Percentiles rank a stretch among this genome's conserved stretches.
These are phyloP conservation scores for Ceratocystis papillata DNA, from an alignment of 2,329 filamentous ascomycete genomes.

Conservation along the genomic window DNA sequence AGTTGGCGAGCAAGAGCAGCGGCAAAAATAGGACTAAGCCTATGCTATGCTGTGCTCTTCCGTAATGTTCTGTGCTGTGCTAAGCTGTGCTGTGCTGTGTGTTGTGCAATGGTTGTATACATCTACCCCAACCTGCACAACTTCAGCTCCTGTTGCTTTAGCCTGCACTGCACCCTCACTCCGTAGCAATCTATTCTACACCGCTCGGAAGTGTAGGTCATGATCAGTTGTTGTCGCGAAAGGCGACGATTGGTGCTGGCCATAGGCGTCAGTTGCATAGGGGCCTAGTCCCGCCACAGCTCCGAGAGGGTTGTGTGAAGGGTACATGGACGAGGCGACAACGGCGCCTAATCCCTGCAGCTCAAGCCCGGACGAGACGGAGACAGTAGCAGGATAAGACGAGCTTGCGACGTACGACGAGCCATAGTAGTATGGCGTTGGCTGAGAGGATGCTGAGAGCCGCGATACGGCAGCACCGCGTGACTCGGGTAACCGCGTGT, in stretches of 20 bases:
- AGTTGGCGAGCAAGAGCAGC: too few species aligned
- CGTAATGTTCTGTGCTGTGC: neutral
- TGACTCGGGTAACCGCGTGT: constrained; percentile 18
- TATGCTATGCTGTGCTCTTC: neutral
- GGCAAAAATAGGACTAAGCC: neutral
- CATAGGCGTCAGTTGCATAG: constrained; percentile 19
- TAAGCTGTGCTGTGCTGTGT: neutral
- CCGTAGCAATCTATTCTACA: constrained; percentile 2
- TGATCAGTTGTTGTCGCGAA: constrained; percentile 16
- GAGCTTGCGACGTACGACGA: constrained; percentile 20
- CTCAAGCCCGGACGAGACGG: constrained; percentile 18
- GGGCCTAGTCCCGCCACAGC: constrained; percentile 13
- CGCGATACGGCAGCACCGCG: constrained; percentile 18
- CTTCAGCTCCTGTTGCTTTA: too few species aligned
- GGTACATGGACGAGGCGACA: constrained; percentile 22
- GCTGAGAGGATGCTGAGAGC: constrained; percentile 13
- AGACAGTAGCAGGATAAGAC: constrained; percentile 20
- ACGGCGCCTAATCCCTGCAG: constrained; percentile 18
- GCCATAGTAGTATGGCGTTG: constrained; percentile 20
- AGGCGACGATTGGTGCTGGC: constrained; percentile 21
- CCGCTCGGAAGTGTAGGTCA: constrained; percentile 21
- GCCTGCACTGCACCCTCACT: neutral
- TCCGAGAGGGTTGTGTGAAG: constrained; percentile 15
- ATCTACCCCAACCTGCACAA: neutral
- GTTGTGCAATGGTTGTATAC: neutral